Evolutionary conservation across 192 early-diverging fungal species (phyloP).

Genomic region (Pilaira anomala): DNA sequence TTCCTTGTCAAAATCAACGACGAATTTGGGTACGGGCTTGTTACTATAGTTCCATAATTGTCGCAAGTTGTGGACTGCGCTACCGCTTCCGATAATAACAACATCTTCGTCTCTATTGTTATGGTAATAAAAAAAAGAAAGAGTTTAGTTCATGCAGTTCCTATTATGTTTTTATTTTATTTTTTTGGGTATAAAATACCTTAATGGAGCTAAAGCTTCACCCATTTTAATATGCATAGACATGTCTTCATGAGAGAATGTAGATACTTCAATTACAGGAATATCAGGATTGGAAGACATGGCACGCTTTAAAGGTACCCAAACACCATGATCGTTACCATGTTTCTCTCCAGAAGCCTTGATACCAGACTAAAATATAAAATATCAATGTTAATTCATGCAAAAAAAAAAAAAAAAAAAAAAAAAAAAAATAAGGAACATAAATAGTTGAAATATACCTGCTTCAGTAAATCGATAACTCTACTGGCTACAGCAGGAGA

Average conservation of each 20-base stretch:
- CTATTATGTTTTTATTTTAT: neutral
- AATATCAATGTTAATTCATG: neutral
- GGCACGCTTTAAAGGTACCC: conserved; percentile 66
- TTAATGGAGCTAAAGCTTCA: conserved; percentile 42
- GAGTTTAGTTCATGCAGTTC: neutral
- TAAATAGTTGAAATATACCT: conserved; percentile 18
- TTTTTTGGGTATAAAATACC: conserved; percentile 19
- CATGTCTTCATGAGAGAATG: conserved; percentile 53
- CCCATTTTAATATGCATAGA: conserved; percentile 54
- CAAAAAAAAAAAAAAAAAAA: neutral
- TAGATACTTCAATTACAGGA: conserved; percentile 66
- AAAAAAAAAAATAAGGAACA: too few relatives aligned
- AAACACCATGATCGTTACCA: conserved; percentile 69
- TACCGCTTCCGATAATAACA: conserved; percentile 63
- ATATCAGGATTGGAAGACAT: conserved; percentile 49
- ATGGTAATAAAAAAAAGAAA: neutral
- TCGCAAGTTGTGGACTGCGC: conserved; percentile 63
- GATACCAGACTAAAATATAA: conserved; percentile 38
- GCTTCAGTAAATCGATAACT: conserved; percentile 47
- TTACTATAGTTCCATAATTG: conserved; percentile 40
- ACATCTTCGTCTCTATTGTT: conserved; percentile 58
- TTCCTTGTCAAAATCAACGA: conserved; percentile 54
- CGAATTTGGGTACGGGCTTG: conserved; percentile 45
- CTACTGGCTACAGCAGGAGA: conserved; percentile 48
- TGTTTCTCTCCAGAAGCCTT: conserved; percentile 44